Evolutionary conservation across 2,329 filamentous ascomycete genomes (phyloP), one percentile per base, ranked within the genome.

Genomic region (Aureobasidium sp.): DNA sequence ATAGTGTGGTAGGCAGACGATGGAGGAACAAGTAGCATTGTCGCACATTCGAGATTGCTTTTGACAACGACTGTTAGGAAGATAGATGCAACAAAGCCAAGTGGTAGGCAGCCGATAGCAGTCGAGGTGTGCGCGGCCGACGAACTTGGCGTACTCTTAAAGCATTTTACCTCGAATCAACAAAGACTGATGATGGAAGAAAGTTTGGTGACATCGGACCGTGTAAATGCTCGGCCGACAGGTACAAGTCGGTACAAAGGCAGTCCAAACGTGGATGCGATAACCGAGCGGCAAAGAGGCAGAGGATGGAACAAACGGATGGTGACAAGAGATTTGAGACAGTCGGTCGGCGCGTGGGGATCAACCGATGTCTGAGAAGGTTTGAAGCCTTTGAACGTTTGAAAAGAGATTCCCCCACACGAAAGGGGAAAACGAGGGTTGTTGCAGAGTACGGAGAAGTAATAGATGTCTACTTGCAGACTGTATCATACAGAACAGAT

Each of bases 361-460:
- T 25, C n/a, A 12, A 16, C 30, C 30, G 44, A 14, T 35, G 44
- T 48, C 34, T 11, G 30, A 25, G 17, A 32, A 14, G 16, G 32
- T 35, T 48, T 37, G 44, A 47, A 14, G 16, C n/a, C 27, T 10
- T 29, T 27, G 27, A 29, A 45, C 44, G 44, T 48, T 48, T 45
- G 12, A 10, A 12, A 48, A 48, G 32, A 48, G 44, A 27, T 22
- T n/a, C 21, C 44, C 44, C 44, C 44, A 48, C 44, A 48, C 16
- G 44, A 37, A 48, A 48, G 32, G 44, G 44, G 44, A 47, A 37
- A 37, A 22, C 12, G 29, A 45, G 41, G 41, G 41, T 45, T 29
- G 16, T 29, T 21, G 29, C 16, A 17, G 25, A 39, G 32, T 30
- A 16, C 22, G 19, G 29, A 38, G 32, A 21, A 19, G 41, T 27